These are phyloP conservation scores for Hyaloscypha hepaticicola DNA, from an alignment of 495 filamentous ascomycete species.

Conservation along the genomic window DNA sequence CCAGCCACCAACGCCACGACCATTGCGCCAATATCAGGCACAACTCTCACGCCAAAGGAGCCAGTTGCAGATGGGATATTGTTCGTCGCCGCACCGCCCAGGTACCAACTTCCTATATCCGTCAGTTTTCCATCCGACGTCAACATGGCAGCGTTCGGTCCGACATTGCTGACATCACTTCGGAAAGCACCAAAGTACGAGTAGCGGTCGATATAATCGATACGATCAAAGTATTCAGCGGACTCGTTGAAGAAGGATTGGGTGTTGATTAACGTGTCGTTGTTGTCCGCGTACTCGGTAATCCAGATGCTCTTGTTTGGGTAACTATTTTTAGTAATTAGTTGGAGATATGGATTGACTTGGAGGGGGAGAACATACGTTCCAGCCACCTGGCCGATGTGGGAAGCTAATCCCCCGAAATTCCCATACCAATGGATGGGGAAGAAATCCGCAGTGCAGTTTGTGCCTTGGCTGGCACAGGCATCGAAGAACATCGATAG, in stretches of 20 bases:
- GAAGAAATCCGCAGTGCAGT: conserved; percentile 71
- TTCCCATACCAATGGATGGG: conserved; percentile 76
- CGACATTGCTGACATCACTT: conserved; percentile 62
- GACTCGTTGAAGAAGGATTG: conserved; percentile 65
- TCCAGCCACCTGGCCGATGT: conserved; percentile 60
- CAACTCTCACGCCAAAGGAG: not conserved
- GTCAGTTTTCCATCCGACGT: conserved; percentile 60
- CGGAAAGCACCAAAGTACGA: conserved; percentile 75
- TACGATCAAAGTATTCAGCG: conserved; percentile 61
- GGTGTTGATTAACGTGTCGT: conserved; percentile 47
- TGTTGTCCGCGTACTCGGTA: conserved; percentile 64
- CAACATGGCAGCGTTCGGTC: conserved; percentile 65
- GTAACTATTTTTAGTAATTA: conserved; percentile 31
- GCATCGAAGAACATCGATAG: conserved; percentile 58
- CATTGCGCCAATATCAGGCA: not conserved
- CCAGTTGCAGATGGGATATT: conserved; percentile 23
- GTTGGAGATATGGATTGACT: not conserved
- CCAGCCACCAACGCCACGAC: not conserved
- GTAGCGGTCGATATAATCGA: conserved; percentile 61
- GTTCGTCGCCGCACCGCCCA: conserved; percentile 55
- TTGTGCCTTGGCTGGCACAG: conserved; percentile 43
- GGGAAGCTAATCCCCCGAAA: conserved; percentile 70
- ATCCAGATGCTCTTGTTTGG: conserved; percentile 65
- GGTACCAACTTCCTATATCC: conserved; percentile 73
- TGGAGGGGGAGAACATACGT: conserved; percentile 39